Evolutionary conservation across 768 basidiomycete species (phyloP), one percentile per base, ranked within the genome.

Genomic region (Mycena capillaripes): DNA sequence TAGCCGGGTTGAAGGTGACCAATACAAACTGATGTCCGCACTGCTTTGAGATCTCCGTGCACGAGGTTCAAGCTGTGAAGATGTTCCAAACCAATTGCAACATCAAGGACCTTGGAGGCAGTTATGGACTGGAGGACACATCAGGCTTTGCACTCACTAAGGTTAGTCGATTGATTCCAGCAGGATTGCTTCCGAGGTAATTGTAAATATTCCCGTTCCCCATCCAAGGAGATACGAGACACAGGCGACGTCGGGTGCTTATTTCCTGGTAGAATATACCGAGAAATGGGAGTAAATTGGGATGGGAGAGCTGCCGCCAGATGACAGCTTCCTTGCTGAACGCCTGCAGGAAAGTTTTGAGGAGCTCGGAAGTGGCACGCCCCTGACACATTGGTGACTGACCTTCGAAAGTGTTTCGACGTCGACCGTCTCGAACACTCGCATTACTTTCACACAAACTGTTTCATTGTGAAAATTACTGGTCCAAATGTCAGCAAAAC

Each of bases 171-270:
- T 76, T 57, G 44, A 53, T 53, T 53, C 52, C 52, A 29, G 29
- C 16, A 53, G 79, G 76, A 23, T 80, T 75, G 29, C 4, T 6
- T 48, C 69, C n/a, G 30, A 86, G 77, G 73, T 80, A 84, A 7
- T 72, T 36, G 29, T 29, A 71, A 6, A 86, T 59, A 27, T 80
- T 78, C 27, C 81, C 81, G 4, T 79, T 73, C 7, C 72, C 56
- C 83, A 84, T 84, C 83, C 82, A 85, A 30, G 78, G 85, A 6
- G 85, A 84, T 48, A 85, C 79, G 23, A 86, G 76, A 42, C 77
- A 74, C 27, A 79, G 25, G 55, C 79, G 66, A 19, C 62, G 64
- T n/a, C 36, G 23, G 40, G 62, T 61, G 38, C 16, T 38, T 10
- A 21, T 53, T 25, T 23, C 70, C 70, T 23, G 67, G 61, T 72